Percentiles rank a stretch among this genome's conserved stretches.
phyloP scores from a whole-genome alignment of 306 rosid genomes.

The Dalbergia oliveri region DNA sequence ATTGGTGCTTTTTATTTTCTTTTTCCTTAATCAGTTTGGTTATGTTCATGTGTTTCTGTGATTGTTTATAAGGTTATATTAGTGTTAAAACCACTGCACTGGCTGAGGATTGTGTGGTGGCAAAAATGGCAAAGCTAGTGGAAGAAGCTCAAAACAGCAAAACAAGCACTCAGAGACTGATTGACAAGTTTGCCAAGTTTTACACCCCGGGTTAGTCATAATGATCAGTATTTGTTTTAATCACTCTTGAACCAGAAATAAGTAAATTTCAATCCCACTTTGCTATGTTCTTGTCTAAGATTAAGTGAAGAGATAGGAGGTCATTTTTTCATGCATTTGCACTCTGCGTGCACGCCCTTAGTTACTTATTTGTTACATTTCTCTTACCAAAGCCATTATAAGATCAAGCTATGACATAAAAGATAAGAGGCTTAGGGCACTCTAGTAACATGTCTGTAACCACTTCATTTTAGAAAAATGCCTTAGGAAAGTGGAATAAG shows the following conservation, averaged over 20 bases:
- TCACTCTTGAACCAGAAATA: slow-evolving; percentile 20
- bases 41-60: slow-evolving; percentile 29
- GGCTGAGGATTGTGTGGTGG: slow-evolving; percentile 92
- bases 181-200: slow-evolving; percentile 83
- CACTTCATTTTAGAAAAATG: no score
- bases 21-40: background rate
- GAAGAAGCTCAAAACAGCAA: slow-evolving; percentile 97
- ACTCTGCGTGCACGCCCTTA: background rate
- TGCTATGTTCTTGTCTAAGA: background rate
- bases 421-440: background rate
- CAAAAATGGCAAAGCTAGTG: slow-evolving; percentile 95
- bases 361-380: background rate
- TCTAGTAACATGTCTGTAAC: no score
- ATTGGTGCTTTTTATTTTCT: background rate
- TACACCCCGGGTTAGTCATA: slow-evolving; percentile 87
- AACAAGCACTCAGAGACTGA: slow-evolving; percentile 75
- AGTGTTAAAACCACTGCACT: slow-evolving; percentile 87
- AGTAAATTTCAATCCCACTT: background rate
- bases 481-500: no score
- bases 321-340: slow-evolving; percentile 25
- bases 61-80: slow-evolving; percentile 69
- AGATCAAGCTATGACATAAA: background rate
- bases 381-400: background rate
- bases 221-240: slow-evolving; percentile 1
- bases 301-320: background rate